These are phyloP conservation scores for Pseudogymnoascus sp. DNA, from an alignment of 2,329 filamentous ascomycete species.

Conservation along the genomic window DNA sequence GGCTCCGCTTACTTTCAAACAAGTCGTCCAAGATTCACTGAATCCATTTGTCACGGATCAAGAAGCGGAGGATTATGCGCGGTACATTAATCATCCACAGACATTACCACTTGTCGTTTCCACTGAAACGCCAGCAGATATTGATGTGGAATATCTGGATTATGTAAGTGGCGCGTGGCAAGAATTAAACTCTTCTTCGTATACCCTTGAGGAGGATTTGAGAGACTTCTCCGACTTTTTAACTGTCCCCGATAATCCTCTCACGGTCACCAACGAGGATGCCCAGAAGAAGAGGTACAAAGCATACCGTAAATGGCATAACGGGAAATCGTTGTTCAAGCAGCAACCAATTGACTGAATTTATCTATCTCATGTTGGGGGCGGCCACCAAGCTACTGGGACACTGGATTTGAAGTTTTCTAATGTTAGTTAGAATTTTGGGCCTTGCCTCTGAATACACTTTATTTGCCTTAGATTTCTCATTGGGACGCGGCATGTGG, in stretches of 20 bases:
- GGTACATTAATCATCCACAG: constrained; percentile 83
- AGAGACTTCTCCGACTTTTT: constrained; percentile 71
- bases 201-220: constrained; percentile 53
- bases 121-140: constrained; percentile 52
- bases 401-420: not conserved
- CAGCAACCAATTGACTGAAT: constrained; percentile 55
- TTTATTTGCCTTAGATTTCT: not conserved
- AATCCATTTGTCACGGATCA: constrained; percentile 70
- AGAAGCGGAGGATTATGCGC: constrained; percentile 78
- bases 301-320: constrained; percentile 89
- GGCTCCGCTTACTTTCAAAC: constrained; percentile 80
- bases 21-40: constrained; percentile 76
- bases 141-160: constrained; percentile 64
- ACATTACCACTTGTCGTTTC: constrained; percentile 77
- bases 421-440: not conserved
- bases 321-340: constrained; percentile 93
- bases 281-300: constrained; percentile 90
- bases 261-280: constrained; percentile 84
- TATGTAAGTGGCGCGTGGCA: constrained; percentile 65
- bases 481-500: not conserved
- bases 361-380: not conserved
- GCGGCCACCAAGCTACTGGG: not conserved
- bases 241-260: constrained; percentile 66
- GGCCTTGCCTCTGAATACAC: not conserved
- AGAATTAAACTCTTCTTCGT: constrained; percentile 31